Evolutionary conservation across 2,329 filamentous ascomycete genomes (phyloP).

Genomic region (Talaromyces amestolkiae): DNA sequence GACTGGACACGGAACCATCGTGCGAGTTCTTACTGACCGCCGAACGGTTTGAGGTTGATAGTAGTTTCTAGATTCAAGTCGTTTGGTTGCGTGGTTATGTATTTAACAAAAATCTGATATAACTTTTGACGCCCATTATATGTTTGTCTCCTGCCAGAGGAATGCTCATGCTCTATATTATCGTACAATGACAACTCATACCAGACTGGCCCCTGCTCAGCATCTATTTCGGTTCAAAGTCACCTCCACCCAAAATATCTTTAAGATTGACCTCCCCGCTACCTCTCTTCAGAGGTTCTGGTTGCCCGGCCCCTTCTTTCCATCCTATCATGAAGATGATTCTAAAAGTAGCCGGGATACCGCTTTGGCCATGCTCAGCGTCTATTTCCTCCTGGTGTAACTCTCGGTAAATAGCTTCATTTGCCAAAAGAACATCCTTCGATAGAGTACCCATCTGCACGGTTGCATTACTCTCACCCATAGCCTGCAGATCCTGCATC

Average conservation of each 20-base stretch:
- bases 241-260: constrained; percentile 63
- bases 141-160: background rate
- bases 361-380: constrained; percentile 46
- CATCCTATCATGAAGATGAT: constrained; percentile 99
- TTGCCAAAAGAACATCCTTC: constrained; percentile 80
- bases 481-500: constrained; percentile 91
- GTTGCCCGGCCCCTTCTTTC: constrained; percentile 79
- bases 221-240: constrained; percentile 28
- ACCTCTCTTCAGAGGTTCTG: constrained; percentile 75
- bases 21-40: constrained; percentile 93
- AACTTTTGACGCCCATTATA: background rate
- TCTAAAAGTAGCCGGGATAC: constrained; percentile 84
- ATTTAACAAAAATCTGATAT: constrained; percentile 4
- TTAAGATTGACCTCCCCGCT: constrained; percentile 86
- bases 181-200: background rate
- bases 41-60: constrained; percentile 66
- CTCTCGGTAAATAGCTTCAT: constrained; percentile 82
- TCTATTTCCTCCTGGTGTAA: constrained; percentile 71
- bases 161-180: background rate
- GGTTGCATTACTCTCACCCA: constrained; percentile 93
- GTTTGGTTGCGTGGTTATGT: constrained; percentile 10
- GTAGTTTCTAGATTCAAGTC: constrained; percentile 13
- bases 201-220: background rate
- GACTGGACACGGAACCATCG: constrained; percentile 86
- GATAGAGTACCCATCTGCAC: constrained; percentile 74